Conservation (phyloP, 768 basidiomycete species). For the Termitomyces heimii region DNA sequence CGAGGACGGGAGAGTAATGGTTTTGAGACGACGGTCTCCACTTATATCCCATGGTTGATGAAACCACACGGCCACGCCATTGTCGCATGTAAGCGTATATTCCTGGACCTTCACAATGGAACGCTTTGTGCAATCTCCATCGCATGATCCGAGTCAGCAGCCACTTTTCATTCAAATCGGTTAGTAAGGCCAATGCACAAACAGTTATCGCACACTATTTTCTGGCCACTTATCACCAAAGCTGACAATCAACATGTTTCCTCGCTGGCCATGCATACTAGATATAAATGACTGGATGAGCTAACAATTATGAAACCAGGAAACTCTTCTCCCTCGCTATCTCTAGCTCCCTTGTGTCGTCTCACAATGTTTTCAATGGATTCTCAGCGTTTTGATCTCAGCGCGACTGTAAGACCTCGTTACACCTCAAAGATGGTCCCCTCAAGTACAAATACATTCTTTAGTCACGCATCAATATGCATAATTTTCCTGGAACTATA, state of each 20-base stretch:
- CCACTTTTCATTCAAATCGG: background rate
- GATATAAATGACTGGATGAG: conserved; percentile 9
- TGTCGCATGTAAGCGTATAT: conserved; percentile 6
- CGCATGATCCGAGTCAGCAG: background rate
- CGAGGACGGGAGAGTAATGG: conserved; percentile 7
- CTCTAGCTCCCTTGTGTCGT: background rate
- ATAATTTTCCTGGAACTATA: background rate
- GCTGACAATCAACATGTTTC: conserved; percentile 7
- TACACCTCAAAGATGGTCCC: no score
- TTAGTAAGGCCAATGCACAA: conserved; percentile 2
- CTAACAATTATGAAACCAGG: background rate
- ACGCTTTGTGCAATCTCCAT: background rate
- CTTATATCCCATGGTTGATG: conserved; percentile 5
- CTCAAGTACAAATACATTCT: background rate
- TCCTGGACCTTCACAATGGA: conserved; percentile 5
- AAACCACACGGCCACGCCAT: conserved; percentile 10
- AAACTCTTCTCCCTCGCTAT: background rate
- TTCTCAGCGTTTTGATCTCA: conserved; percentile 23
- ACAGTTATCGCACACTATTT: background rate
- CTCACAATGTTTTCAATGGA: conserved; percentile 16
- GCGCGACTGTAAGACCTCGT: conserved; percentile 14
- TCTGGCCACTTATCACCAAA: conserved; percentile 6
- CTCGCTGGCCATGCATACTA: conserved; percentile 5
- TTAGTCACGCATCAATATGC: background rate
- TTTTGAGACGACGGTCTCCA: background rate